Percentiles rank a stretch among this genome's conserved stretches.
These are phyloP conservation scores for Rhodotorula sp. DNA, from an alignment of 1,284 basidiomycete genomes.

Conservation along the genomic window DNA sequence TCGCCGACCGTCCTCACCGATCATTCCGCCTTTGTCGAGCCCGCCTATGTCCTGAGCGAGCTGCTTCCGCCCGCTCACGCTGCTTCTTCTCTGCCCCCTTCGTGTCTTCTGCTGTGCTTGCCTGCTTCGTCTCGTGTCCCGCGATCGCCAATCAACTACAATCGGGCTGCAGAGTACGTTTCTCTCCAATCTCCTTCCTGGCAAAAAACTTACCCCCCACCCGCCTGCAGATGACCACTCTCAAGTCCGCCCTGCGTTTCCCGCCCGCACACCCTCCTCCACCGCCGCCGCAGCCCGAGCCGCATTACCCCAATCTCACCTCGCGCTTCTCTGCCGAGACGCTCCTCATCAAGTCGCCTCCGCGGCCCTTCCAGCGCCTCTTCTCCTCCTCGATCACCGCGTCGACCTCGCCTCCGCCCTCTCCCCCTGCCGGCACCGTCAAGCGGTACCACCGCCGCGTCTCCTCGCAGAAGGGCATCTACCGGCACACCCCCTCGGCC, in stretches of 20 bases:
- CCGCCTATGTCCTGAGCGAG: too few relatives aligned
- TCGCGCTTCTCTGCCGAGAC: conserved; percentile 38
- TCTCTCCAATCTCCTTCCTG: neutral
- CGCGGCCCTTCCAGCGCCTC: conserved; percentile 15
- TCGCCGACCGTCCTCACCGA: too few relatives aligned
- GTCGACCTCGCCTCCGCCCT: neutral
- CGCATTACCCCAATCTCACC: neutral
- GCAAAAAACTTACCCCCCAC: neutral
- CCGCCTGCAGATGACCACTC: conserved; percentile 9
- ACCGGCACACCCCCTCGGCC: conserved; percentile 7
- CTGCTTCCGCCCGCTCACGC: too few relatives aligned
- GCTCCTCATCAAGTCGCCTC: conserved; percentile 23
- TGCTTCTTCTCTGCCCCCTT: too few relatives aligned
- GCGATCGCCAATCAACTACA: too few relatives aligned
- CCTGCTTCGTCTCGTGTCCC: too few relatives aligned
- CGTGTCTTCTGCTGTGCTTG: too few relatives aligned
- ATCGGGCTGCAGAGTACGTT: neutral
- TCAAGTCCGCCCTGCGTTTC: conserved; percentile 26
- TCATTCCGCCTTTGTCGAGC: too few relatives aligned
- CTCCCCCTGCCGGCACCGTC: neutral
- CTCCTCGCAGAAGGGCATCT: neutral
- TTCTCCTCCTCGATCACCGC: conserved; percentile 14
- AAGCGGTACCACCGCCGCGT: conserved; percentile 6
- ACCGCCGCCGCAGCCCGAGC: neutral
- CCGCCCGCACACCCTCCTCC: conserved; percentile 3